Conservation (phyloP, 2,329 filamentous ascomycete genomes). For the Penicillium rolfsii region DNA sequence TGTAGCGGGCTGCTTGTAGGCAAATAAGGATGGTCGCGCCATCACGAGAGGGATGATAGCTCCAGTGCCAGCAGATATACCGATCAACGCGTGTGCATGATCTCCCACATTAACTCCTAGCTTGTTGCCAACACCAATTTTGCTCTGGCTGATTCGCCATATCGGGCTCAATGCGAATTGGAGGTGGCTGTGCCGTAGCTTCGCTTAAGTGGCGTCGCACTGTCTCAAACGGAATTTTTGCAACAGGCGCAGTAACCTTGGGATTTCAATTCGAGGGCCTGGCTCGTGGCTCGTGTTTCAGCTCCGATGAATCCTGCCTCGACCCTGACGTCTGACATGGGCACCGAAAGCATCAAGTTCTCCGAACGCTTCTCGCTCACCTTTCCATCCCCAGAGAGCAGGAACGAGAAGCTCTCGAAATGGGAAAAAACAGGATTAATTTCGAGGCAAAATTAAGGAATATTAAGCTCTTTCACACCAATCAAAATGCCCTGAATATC, state of each 20-base stretch:
- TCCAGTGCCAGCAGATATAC: neutral
- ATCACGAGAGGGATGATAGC: neutral
- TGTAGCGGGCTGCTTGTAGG: no score
- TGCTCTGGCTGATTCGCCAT: constrained; percentile 3
- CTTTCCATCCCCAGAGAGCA: neutral
- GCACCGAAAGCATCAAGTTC: neutral
- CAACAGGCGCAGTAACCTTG: constrained; percentile 19
- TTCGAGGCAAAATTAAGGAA: constrained; percentile 20
- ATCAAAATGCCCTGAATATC: constrained; percentile 9
- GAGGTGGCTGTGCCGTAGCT: constrained; percentile 28
- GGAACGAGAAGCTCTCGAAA: neutral
- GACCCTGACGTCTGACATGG: neutral
- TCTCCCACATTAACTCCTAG: neutral
- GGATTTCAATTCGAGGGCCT: neutral
- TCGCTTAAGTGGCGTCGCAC: constrained; percentile 23
- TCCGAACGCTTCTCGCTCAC: neutral
- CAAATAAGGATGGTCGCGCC: neutral
- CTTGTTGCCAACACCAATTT: neutral
- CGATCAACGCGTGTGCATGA: neutral
- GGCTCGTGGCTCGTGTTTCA: constrained; percentile 6
- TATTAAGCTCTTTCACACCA: constrained; percentile 23
- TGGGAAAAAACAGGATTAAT: neutral
- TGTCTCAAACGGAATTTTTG: constrained; percentile 2
- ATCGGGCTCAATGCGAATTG: constrained; percentile 16
- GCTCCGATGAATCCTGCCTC: neutral